Evolutionary conservation across 352 stramenopile species (phyloP).

Genomic region (Phytophthora niederhauseri): DNA sequence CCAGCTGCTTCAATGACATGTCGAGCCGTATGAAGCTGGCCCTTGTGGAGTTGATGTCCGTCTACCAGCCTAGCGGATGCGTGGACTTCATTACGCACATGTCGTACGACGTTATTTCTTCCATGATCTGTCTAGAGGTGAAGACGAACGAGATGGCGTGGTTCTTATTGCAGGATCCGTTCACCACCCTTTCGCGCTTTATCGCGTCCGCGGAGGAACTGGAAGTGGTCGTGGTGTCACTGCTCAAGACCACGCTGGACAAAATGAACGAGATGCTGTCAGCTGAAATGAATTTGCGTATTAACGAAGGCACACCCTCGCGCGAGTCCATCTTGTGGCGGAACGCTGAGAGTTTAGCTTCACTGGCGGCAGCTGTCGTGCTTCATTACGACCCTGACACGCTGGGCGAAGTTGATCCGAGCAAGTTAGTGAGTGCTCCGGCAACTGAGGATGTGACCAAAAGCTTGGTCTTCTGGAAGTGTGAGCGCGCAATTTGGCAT

Average conservation of each 20-base stretch:
- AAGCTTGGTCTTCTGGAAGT: slow-evolving; percentile 76
- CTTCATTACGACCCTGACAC: slow-evolving; percentile 86
- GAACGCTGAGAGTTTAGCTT: slow-evolving; percentile 82
- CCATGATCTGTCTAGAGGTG: slow-evolving; percentile 80
- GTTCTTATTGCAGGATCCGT: slow-evolving; percentile 82
- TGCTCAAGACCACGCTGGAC: slow-evolving; percentile 74
- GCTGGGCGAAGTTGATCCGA: slow-evolving; percentile 59
- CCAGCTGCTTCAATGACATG: slow-evolving; percentile 68
- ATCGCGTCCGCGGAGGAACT: slow-evolving; percentile 66
- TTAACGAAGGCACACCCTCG: slow-evolving; percentile 65
- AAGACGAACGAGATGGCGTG: slow-evolving; percentile 85
- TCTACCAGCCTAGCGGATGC: slow-evolving; percentile 58
- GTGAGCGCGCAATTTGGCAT: slow-evolving; percentile 72
- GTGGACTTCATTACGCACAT: slow-evolving; percentile 74
- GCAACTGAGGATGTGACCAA: slow-evolving; percentile 25
- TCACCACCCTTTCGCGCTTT: slow-evolving; percentile 72
- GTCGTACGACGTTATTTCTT: slow-evolving; percentile 83
- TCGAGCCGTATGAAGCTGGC: slow-evolving; percentile 73
- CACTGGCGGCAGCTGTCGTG: slow-evolving; percentile 71
- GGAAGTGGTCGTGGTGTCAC: slow-evolving; percentile 71
- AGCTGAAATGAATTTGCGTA: slow-evolving; percentile 66
- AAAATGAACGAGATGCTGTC: slow-evolving; percentile 84
- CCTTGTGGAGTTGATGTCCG: slow-evolving; percentile 70
- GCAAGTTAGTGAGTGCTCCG: slow-evolving; percentile 23
- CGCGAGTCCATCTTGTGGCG: slow-evolving; percentile 80